Base-by-base conservation (phyloP, 2,329 filamentous ascomycete species). In the Ophiocordyceps camponoti-saundersi region DNA sequence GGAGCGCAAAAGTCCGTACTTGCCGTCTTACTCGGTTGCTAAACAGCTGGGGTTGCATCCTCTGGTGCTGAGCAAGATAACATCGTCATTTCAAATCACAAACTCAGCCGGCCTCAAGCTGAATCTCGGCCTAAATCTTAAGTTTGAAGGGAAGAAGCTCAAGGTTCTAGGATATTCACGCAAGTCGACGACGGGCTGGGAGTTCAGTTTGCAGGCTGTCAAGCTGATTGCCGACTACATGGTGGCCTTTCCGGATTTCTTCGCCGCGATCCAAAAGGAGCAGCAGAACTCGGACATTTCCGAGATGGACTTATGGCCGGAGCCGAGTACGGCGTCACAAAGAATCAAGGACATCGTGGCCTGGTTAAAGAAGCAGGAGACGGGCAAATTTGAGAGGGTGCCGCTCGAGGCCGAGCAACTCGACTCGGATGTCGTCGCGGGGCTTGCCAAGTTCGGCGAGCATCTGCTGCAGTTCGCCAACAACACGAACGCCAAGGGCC, bases 161-260 rank as follows among this genome's bases (percentile, higher is more conserved):
- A 98, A 98, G 67, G 92, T 98, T 7, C 68, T 98, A 30, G 92
- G 92, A 1, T 98, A 95, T 63, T 95, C 90, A 22, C 83, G 88
- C 55, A 92, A 92, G 59, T 81, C 80, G 4, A 71, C 79, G 13
- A 83, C 79, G 26, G 92, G 93, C 6, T 98, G 93, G 93, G 92
- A 98, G 63, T 98, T 95, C 61, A 95, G 89, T 57, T 74, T 78
- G 45, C 82, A 85, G 54, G 89, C 92, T 1, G 73, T 95, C 48
- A 73, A 82, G 43, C 67, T 98, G 47, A 77, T 98, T 46, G 76
- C 80, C 41, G 75, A 87, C 53, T 98, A 96, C 63, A 95, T 96
- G 84, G 80, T 82, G 49, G 81, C 79, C 16, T 98, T 98, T 64
- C 92, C 92, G 0, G 87, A 95, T 49, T 96, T 98, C 63, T 90